Evolutionary conservation across 805 yeast genomes (phyloP).

Genomic region (Myxozyma nipponensis): DNA sequence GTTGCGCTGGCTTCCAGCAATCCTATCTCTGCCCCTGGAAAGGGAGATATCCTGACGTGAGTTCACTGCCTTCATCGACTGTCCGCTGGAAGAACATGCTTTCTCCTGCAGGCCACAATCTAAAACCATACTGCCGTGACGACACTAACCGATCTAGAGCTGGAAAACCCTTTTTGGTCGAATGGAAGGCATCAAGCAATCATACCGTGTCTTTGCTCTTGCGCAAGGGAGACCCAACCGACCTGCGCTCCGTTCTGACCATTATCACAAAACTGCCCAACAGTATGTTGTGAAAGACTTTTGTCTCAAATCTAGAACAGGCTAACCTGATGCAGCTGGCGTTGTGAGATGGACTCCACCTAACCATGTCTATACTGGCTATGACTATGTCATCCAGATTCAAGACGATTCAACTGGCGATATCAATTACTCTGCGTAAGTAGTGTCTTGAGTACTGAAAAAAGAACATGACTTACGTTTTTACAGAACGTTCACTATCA

Average conservation of each 20-base stretch:
- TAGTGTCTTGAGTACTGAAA: slow-evolving; percentile 14
- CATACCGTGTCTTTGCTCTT: slow-evolving; percentile 35
- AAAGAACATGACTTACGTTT: background rate
- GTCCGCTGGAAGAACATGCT: background rate
- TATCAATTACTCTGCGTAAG: slow-evolving; percentile 38
- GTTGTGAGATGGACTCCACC: slow-evolving; percentile 40
- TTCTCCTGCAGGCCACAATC: background rate
- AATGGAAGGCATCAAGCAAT: slow-evolving; percentile 28
- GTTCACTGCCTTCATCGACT: background rate
- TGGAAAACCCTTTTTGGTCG: slow-evolving; percentile 22
- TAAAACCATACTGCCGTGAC: background rate
- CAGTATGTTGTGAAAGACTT: slow-evolving; percentile 12
- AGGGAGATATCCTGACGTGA: slow-evolving; percentile 19
- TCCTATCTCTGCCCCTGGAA: slow-evolving; percentile 21
- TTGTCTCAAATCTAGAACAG: background rate
- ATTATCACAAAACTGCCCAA: slow-evolving; percentile 37
- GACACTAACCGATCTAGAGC: slow-evolving; percentile 14
- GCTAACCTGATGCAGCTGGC: slow-evolving; percentile 31
- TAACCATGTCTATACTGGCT: slow-evolving; percentile 32
- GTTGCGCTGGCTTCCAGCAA: slow-evolving; percentile 8
- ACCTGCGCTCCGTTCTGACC: slow-evolving; percentile 36
- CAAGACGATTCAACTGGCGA: slow-evolving; percentile 33
- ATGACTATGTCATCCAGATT: slow-evolving; percentile 37
- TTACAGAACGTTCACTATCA: slow-evolving; percentile 14
- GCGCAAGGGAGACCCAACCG: slow-evolving; percentile 35